Conservation (phyloP, 2,329 filamentous ascomycete species). For the Clathrospora elynae region DNA sequence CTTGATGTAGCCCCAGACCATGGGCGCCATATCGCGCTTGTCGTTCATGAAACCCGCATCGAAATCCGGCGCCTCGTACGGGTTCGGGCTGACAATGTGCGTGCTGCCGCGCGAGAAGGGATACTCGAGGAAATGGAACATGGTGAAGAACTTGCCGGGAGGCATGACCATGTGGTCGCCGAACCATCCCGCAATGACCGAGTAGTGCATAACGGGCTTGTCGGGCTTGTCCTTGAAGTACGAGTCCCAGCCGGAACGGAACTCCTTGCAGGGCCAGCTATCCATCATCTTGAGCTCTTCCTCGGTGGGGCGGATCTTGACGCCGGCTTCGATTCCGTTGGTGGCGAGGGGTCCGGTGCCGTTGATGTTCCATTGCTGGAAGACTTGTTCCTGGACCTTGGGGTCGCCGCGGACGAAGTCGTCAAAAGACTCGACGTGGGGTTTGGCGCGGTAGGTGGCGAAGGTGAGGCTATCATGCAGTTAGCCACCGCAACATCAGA, state of each 20-base stretch:
- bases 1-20: slow-evolving; percentile 82
- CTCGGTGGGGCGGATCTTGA: slow-evolving; percentile 74
- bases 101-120: slow-evolving; percentile 58
- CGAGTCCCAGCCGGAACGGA: slow-evolving; percentile 75
- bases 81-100: slow-evolving; percentile 72
- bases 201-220: slow-evolving; percentile 88
- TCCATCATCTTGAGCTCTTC: slow-evolving; percentile 71
- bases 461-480: slow-evolving; percentile 60
- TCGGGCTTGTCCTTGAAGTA: slow-evolving; percentile 86
- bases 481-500: neutral
- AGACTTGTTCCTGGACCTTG: slow-evolving; percentile 73
- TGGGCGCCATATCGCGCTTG: slow-evolving; percentile 80
- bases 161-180: slow-evolving; percentile 65
- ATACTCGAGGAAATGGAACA: slow-evolving; percentile 51
- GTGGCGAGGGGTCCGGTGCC: slow-evolving; percentile 78
- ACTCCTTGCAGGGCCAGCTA: slow-evolving; percentile 74
- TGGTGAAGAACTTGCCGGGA: slow-evolving; percentile 79
- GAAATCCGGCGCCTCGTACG: slow-evolving; percentile 77
- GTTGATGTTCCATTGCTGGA: slow-evolving; percentile 77
- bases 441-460: slow-evolving; percentile 72
- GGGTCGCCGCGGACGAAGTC: slow-evolving; percentile 78
- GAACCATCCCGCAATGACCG: slow-evolving; percentile 65
- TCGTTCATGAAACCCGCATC: slow-evolving; percentile 86
- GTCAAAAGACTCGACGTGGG: slow-evolving; percentile 77
- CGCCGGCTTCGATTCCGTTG: slow-evolving; percentile 79